A percentile compares a stretch with the other conserved stretches of the same genome.
phyloP scores from a whole-genome alignment of 2,329 filamentous ascomycete species.

The Septoria linicola region DNA sequence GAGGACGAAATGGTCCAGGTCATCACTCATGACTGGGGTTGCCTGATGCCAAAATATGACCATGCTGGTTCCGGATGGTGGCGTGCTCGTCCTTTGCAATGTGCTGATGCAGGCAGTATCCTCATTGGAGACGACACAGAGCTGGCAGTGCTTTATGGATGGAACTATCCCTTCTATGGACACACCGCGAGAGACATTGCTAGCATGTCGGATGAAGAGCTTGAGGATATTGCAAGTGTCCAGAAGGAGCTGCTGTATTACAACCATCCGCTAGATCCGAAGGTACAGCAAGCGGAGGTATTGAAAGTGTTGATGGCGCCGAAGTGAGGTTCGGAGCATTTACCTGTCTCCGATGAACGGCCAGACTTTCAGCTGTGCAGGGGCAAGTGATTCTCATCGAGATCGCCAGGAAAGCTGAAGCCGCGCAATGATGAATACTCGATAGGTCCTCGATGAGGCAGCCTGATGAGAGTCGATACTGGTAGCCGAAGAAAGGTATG shows the following conservation, averaged over 20 bases:
- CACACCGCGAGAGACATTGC: neutral
- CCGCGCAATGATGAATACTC: neutral
- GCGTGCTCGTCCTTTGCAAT: conserved; percentile 13
- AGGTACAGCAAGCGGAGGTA: neutral
- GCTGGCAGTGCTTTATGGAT: conserved; percentile 6
- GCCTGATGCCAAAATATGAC: conserved; percentile 9
- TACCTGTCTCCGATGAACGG: too few species aligned
- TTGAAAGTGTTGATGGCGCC: neutral
- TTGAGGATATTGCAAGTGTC: conserved; percentile 2
- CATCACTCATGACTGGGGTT: conserved; percentile 12
- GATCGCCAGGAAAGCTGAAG: neutral
- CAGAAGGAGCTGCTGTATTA: conserved; percentile 5
- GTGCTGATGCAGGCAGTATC: conserved; percentile 11
- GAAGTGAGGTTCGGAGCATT: neutral
- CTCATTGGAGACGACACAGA: conserved; percentile 7
- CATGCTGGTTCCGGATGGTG: conserved; percentile 13
- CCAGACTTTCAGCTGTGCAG: neutral
- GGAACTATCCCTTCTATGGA: conserved; percentile 1
- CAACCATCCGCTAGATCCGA: conserved; percentile 4
- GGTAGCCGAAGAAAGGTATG: too few species aligned
- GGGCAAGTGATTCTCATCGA: too few species aligned
- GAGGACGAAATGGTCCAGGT: conserved; percentile 8
- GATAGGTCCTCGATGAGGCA: neutral
- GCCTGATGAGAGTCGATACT: neutral
- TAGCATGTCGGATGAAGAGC: neutral